Base-by-base conservation (phyloP, 176 grass and related monocot species). In the Oryza officinalis region DNA sequence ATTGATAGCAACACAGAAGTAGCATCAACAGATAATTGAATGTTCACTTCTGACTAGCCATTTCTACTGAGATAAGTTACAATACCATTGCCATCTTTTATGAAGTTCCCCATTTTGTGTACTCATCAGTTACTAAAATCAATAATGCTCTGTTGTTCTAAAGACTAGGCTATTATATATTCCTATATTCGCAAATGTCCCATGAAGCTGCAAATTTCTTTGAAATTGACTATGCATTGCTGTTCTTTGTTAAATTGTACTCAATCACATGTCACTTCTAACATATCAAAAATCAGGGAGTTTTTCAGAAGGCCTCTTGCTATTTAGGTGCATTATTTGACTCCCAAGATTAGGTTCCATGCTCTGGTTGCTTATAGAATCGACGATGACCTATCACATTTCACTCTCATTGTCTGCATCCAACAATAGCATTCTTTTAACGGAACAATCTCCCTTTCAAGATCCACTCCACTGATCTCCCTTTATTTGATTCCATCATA, bases 401-500 rank as follows among this genome's bases (percentile, higher is more conserved):
- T 60, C 4, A 32, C 50, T 57, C 17, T 57, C 18, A 8, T 57
- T 57, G 18, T 57, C 64, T 63, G 46, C 11, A 0, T 31, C 80
- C 27, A 77, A 76, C 64, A 75, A 33, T 86, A 49, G 63, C 63
- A 84, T 80, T 84, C 45, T 64, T 69, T 49, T 74, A 74, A 70
- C 54, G 75, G 63, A 83, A 79, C 40, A 76, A 25, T 65, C 35
- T 71, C 30, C 18, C 84, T 87, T 75, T 87, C 50, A 80, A 52
- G 80, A 84, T 79, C 83, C 83, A 68, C 73, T 90, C 88, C 88
- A 74, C 67, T 66, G 37, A 78, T 86, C n/a, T 73, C 27, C 67
- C 37, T 83, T 74, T 83, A 79, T 83, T 83, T 46, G 79, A 87
- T 83, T 71, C 69, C 20, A 7, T 75, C 63, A 70, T 84, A 60